phyloP scores from a whole-genome alignment of 2,329 filamentous ascomycete genomes.

The Colletotrichum sojae region DNA sequence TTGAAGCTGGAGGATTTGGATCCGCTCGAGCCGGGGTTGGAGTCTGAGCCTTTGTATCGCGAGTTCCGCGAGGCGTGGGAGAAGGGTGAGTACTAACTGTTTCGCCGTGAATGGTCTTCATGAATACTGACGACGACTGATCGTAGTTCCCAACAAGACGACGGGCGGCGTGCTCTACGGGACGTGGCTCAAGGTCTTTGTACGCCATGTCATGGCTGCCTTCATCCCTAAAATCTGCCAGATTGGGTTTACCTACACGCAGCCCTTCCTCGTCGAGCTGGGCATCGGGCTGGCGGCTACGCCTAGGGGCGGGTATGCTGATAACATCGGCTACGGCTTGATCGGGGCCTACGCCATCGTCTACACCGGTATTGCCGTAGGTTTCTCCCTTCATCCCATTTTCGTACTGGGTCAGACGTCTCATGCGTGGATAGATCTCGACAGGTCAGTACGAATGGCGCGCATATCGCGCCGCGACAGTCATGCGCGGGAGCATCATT shows the following conservation, averaged over 20 bases:
- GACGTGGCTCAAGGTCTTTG: constrained; percentile 4
- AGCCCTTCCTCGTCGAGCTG: constrained; percentile 44
- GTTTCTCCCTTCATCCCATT: too few relatives aligned
- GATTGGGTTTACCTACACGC: constrained; percentile 45
- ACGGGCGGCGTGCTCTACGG: constrained; percentile 23
- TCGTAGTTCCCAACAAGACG: constrained; percentile 38
- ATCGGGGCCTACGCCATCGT: constrained; percentile 45
- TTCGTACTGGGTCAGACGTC: too few relatives aligned
- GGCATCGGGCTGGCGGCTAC: constrained; percentile 37
- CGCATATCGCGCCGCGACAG: constrained; percentile 43
- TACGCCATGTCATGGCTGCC: background rate
- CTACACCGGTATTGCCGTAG: constrained; percentile 44
- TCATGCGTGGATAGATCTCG: constrained; percentile 27
- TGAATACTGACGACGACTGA: background rate
- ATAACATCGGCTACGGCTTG: constrained; percentile 44
- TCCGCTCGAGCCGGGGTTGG: constrained; percentile 38
- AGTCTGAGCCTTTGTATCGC: constrained; percentile 32
- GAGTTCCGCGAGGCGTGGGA: constrained; percentile 40
- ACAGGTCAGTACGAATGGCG: constrained; percentile 43
- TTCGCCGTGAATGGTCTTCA: background rate
- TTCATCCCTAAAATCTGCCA: constrained; percentile 31
- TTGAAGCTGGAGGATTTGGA: constrained; percentile 54
- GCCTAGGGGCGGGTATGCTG: constrained; percentile 37
- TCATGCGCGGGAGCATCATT: constrained; percentile 46
- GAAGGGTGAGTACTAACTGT: constrained; percentile 18